Base-by-base conservation (phyloP, 139 green algal species). In the Gonium pectorale region DNA sequence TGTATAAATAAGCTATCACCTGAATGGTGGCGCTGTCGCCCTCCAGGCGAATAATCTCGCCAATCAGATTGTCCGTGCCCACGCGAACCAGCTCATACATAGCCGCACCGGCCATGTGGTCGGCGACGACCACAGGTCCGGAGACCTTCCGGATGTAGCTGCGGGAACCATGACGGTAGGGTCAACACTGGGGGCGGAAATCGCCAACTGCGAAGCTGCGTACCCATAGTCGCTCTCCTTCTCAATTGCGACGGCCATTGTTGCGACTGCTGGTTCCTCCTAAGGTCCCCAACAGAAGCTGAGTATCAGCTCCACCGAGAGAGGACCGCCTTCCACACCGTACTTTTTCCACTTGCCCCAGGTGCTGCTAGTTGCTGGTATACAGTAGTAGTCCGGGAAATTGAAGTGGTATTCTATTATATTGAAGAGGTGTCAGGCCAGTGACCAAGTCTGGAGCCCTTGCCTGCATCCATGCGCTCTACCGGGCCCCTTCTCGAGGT, bases 71-170 rank as follows among this genome's bases (percentile, higher is more conserved):
- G 79, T 98, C 95, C 13, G 90, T 64, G 24, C 97, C 97, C 40
- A 99, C 97, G 40, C 97, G 95, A 29, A 99, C 96, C 35, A 99
- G 94, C 94, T 99, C 97, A 90, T 99, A 99, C 97, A 99, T 99
- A 27, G 97, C 97, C 33, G 95, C 91, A 22, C 97, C 85, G 69
- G 87, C 88, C 97, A 99, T 99, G 78, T 95, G 93, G 60, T 96
- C 92, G 35, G 97, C 97, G 64, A 99, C 92, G 21, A 99, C 97
- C 72, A 91, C 97, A 68, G 97, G 97, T 4, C 97, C 97, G 7
- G 97, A 99, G 13, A 99, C 97, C 88, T 98, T 98, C 43, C 91
- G 92, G 52, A 98, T 93, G 81, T 93, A 95, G 41, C 92, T 95
- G 87, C 66, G 35, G 33, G 11, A 46, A 35, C 19, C 62, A 74